Evolutionary conservation across 768 basidiomycete species (phyloP), one percentile per base, ranked within the genome.

Genomic region (Naganishia vishniacii): DNA sequence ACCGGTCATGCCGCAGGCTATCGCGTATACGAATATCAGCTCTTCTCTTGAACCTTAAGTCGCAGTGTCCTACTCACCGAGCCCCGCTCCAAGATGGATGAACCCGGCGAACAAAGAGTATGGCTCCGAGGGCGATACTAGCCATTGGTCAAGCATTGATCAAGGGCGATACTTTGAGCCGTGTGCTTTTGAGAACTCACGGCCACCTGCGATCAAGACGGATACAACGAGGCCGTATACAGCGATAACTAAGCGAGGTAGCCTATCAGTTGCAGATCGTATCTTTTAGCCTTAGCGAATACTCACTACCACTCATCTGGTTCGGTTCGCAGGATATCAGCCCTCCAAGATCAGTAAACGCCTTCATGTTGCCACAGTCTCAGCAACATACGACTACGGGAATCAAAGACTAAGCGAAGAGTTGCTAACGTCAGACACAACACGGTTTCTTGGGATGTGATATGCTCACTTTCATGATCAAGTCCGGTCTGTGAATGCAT

Each of bases 191-290:
- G 31, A n/a, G 6, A 1, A 41, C 53, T 56, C 20, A 56, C 53
- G 53, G 18, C 29, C 20, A 48, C 89, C 89, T 18, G 88, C 83
- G 66, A 95, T 95, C 62, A 98, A 83, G 31, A 97, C 93, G 3
- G 90, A 89, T 15, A 97, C 93, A 9, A 98, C 94, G 44, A 98
- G 83, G 8, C 93, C 93, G 74, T 97, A 98, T 40, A 98, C 93
- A 31, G 93, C 92, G 69, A 95, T 93, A 77, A 95, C 70, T 74
- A 49, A 29, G 48, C 20, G 34, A 48, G 40, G 16, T 7, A 4
- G 28, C 28, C 3, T 2, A 26, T 47, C 3, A 48, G 49, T 63
- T 23, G 23, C 3, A 16, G 28, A 47, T 18, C 29, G 31, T 9
- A 4, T 9, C 1, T 18, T 66, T 64, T 64, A 31, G 20, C 34